Conservation (phyloP, 2,329 filamentous ascomycete genomes). For the Thelonectria discophora region DNA sequence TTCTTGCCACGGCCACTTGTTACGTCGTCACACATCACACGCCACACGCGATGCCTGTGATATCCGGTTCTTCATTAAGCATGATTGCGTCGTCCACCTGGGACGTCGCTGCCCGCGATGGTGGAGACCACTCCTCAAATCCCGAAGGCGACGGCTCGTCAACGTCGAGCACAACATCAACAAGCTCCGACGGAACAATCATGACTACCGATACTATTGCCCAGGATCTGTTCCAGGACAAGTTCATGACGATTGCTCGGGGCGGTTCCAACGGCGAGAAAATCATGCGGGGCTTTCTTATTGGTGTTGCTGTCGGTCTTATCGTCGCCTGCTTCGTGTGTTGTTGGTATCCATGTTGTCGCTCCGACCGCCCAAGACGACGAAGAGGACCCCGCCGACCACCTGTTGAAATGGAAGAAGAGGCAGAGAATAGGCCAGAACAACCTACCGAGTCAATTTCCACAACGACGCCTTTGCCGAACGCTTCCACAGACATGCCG, state of each 20-base stretch:
- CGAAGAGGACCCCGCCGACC: conserved; percentile 31
- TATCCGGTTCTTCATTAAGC: conserved; percentile 1
- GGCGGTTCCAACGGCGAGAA: conserved; percentile 45
- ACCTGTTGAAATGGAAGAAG: conserved; percentile 33
- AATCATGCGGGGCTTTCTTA: conserved; percentile 47
- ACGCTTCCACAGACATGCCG: neutral
- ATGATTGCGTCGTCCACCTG: conserved; percentile 27
- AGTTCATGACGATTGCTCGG: conserved; percentile 42
- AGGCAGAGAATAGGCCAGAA: conserved; percentile 16
- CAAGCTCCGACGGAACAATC: conserved; percentile 20
- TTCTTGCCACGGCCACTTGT: neutral
- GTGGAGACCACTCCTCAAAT: conserved; percentile 35
- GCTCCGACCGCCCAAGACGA: conserved; percentile 29
- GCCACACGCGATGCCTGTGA: conserved; percentile 4
- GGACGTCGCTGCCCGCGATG: conserved; percentile 28
- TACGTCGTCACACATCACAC: neutral
- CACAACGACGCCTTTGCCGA: neutral
- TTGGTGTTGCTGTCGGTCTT: conserved; percentile 46
- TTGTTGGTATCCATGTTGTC: conserved; percentile 48
- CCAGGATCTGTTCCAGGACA: conserved; percentile 40
- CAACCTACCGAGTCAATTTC: conserved; percentile 4
- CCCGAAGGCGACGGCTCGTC: conserved; percentile 32
- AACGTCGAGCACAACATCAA: conserved; percentile 7
- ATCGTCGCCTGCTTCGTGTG: conserved; percentile 45
- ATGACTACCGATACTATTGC: conserved; percentile 32